Percentiles rank a stretch among this genome's conserved stretches.
These are phyloP conservation scores for Taiozyma sp. DNA, from an alignment of 1,139 yeast genomes.

Conservation along the genomic window DNA sequence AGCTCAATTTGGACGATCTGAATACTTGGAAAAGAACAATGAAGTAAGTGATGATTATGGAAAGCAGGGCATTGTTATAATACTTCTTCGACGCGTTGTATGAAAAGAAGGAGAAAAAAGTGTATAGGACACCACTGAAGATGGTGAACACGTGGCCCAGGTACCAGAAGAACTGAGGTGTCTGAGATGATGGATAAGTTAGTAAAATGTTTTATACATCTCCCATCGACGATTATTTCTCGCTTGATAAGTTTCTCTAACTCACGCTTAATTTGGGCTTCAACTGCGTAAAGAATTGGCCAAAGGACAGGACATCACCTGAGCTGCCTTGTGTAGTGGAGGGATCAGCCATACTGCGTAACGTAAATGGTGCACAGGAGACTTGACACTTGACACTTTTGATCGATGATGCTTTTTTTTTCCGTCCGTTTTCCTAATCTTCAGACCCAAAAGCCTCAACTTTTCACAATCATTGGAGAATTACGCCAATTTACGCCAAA, in stretches of 20 bases:
- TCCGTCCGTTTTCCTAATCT: not conserved
- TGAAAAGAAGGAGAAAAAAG: constrained; percentile 36
- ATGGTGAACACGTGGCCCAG: constrained; percentile 70
- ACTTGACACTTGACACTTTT: too few species aligned
- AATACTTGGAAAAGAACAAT: constrained; percentile 54
- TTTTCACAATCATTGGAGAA: not conserved
- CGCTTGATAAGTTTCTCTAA: not conserved
- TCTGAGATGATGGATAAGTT: constrained; percentile 10
- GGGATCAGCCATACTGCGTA: constrained; percentile 5
- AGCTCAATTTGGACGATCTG: constrained; percentile 25
- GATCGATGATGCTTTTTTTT: not conserved
- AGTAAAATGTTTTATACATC: not conserved
- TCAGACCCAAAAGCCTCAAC: not conserved
- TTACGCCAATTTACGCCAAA: not conserved
- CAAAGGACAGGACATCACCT: not conserved
- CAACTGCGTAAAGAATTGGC: constrained; percentile 4
- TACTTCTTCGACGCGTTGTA: constrained; percentile 31
- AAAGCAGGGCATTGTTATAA: constrained; percentile 54
- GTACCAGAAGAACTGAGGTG: constrained; percentile 36
- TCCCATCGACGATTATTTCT: not conserved
- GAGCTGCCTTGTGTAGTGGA: constrained; percentile 1
- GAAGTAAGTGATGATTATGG: constrained; percentile 62
- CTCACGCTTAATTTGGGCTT: constrained; percentile 7
- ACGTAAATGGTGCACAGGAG: not conserved
- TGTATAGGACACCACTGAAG: constrained; percentile 46